Evolutionary conservation across 2,329 filamentous ascomycete species (phyloP).

Genomic region (Ceratocystis cubensis): DNA sequence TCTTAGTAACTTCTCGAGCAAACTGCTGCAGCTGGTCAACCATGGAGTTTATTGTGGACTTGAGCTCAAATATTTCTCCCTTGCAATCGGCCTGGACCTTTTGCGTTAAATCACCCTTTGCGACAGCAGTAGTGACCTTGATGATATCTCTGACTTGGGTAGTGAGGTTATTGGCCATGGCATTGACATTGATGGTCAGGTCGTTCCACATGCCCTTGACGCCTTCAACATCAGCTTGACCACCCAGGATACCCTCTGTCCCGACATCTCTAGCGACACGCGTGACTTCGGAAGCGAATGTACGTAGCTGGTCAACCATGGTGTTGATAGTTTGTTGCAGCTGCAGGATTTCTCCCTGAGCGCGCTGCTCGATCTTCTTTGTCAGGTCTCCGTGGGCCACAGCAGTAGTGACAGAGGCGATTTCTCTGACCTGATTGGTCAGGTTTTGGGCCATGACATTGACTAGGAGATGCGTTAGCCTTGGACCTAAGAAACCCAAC

Average conservation of each 20-base stretch:
- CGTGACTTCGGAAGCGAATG: slow-evolving; percentile 73
- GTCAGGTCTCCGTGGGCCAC: slow-evolving; percentile 73
- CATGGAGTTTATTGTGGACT: slow-evolving; percentile 98
- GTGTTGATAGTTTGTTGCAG: slow-evolving; percentile 79
- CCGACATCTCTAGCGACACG: slow-evolving; percentile 73
- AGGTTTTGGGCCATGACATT: slow-evolving; percentile 77
- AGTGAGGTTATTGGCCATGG: slow-evolving; percentile 77
- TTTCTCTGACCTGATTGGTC: slow-evolving; percentile 74
- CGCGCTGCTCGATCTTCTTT: slow-evolving; percentile 71
- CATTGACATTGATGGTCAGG: slow-evolving; percentile 72
- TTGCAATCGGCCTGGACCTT: slow-evolving; percentile 89
- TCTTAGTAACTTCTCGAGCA: slow-evolving; percentile 89
- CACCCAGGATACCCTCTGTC: slow-evolving; percentile 70
- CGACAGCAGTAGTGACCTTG: slow-evolving; percentile 59
- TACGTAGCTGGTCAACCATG: slow-evolving; percentile 76
- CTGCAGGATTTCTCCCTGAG: slow-evolving; percentile 69
- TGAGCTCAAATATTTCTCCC: slow-evolving; percentile 87
- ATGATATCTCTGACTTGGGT: slow-evolving; percentile 93
- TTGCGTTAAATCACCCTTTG: slow-evolving; percentile 82
- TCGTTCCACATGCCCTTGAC: slow-evolving; percentile 86
- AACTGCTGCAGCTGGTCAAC: slow-evolving; percentile 96
- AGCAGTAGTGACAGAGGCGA: slow-evolving; percentile 71
- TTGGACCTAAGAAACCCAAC: not conserved
- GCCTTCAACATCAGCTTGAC: slow-evolving; percentile 70
- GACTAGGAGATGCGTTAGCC: slow-evolving; percentile 41